Percentiles rank a stretch among this genome's conserved stretches.
phyloP scores from a whole-genome alignment of 2,329 filamentous ascomycete genomes.

The Anisogramma anomala region DNA sequence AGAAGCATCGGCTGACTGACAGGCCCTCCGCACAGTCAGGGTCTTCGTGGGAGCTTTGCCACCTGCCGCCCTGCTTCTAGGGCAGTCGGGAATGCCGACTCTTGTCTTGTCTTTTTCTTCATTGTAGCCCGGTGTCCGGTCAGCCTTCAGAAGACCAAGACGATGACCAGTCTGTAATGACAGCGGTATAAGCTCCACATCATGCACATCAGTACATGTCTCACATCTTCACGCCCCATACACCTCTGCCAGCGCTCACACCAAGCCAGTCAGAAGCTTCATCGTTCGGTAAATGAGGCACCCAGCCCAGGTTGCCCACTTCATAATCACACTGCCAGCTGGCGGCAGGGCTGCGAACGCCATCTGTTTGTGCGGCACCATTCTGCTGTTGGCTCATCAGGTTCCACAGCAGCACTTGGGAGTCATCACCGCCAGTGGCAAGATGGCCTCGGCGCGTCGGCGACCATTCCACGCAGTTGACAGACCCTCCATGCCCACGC shows the following conservation, averaged over 20 bases:
- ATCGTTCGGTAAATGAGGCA: slow-evolving; percentile 55
- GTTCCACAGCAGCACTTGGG: slow-evolving; percentile 87
- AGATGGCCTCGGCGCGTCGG: slow-evolving; percentile 75
- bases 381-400: slow-evolving; percentile 53
- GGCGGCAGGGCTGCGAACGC: slow-evolving; percentile 55
- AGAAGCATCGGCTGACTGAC: neutral
- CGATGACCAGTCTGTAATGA: too few species aligned
- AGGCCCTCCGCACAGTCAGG: neutral
- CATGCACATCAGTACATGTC: too few species aligned
- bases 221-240: slow-evolving; percentile 57
- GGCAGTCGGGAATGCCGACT: slow-evolving; percentile 1
- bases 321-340: slow-evolving; percentile 83
- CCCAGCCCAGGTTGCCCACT: slow-evolving; percentile 76
- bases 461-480: slow-evolving; percentile 96
- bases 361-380: slow-evolving; percentile 41
- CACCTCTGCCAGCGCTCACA: slow-evolving; percentile 65
- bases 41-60: slow-evolving; percentile 1
- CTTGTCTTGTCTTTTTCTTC: slow-evolving; percentile 4
- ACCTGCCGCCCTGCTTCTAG: slow-evolving; percentile 7
- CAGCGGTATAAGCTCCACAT: too few species aligned
- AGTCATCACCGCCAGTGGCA: slow-evolving; percentile 86
- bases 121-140: too few species aligned
- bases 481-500: slow-evolving; percentile 69
- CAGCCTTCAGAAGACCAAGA: neutral
- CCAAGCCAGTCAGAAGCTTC: slow-evolving; percentile 77